These are phyloP conservation scores for Suillus alpinus DNA, from an alignment of 768 basidiomycete genomes.

Conservation along the genomic window DNA sequence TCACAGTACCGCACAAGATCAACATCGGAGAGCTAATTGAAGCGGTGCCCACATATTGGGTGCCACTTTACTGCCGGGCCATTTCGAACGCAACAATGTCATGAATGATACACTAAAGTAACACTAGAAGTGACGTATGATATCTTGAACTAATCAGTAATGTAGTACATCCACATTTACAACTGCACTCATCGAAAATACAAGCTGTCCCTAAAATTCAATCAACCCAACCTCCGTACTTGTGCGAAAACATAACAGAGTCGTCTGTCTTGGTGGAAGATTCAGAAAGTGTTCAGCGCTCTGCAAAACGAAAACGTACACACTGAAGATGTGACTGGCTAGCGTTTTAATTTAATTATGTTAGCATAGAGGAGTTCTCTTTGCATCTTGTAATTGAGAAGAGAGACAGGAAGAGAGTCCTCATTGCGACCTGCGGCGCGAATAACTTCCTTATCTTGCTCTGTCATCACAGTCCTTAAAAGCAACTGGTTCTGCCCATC, in stretches of 20 bases:
- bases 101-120: no score
- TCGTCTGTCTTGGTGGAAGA: background rate
- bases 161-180: background rate
- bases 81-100: no score
- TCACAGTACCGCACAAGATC: no score
- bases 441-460: slow-evolving; percentile 14
- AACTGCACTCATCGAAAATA: no score
- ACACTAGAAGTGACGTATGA: background rate
- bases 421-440: background rate
- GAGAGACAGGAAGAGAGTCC: background rate
- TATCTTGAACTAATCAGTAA: background rate
- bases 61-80: no score
- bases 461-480: slow-evolving; percentile 15
- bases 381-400: slow-evolving; percentile 14
- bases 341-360: background rate
- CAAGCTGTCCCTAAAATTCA: no score
- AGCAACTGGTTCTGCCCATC: slow-evolving; percentile 17
- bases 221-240: background rate
- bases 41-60: no score
- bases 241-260: background rate
- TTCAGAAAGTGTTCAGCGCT: background rate
- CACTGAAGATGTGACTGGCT: background rate
- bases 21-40: no score
- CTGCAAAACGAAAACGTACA: background rate
- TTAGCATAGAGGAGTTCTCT: slow-evolving; percentile 12